Evolutionary conservation across 805 yeast species (phyloP), one percentile per base, ranked within the genome.

Genomic region (Myxozyma monticola): DNA sequence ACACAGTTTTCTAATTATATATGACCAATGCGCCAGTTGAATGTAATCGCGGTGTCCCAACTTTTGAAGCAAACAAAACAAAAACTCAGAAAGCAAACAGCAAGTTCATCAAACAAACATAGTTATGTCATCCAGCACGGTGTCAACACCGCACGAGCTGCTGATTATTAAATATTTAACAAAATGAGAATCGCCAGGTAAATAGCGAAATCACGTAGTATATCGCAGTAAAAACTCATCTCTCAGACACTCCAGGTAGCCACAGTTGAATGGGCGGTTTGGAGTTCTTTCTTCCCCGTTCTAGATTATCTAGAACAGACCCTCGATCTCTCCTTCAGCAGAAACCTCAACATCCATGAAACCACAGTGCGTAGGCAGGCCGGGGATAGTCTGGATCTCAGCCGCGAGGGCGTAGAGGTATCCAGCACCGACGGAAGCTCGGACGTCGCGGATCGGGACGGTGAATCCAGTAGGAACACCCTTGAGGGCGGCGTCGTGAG

Each of bases 301-400:
- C 25, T n/a, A 31, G 21, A 39, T n/a, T 18, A 30, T 17, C 63
- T 75, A 90, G 67, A 90, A 90, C 67, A 90, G 76, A 26, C 98
- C 98, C 62, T 88, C 96, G 61, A 91, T 90, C 65, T 89, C 89
- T 50, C 98, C 99, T 28, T 88, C 85, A 15, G 75, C 78, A 68
- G 85, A 81, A 47, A 91, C 93, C 70, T 91, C 99, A 51, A 91
- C 96, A 65, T 90, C 87, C 96, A 91, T 88, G 75, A 86, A 91
- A 22, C 98, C 98, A 61, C 95, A 85, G 68, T 87, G 90, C 8
- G 98, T 91, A 49, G 97, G 95, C 65, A 91, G 75, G 54, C 99
- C 99, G 24, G 99, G 99, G 62, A 91, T 90, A 24, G 99, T 91
- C 84, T 85, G 89, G 64, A 91, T 91, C 71, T 91, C 96, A 49